Conservation (phyloP, 1,284 basidiomycete genomes). For the Ganoderma leucocontextum region DNA sequence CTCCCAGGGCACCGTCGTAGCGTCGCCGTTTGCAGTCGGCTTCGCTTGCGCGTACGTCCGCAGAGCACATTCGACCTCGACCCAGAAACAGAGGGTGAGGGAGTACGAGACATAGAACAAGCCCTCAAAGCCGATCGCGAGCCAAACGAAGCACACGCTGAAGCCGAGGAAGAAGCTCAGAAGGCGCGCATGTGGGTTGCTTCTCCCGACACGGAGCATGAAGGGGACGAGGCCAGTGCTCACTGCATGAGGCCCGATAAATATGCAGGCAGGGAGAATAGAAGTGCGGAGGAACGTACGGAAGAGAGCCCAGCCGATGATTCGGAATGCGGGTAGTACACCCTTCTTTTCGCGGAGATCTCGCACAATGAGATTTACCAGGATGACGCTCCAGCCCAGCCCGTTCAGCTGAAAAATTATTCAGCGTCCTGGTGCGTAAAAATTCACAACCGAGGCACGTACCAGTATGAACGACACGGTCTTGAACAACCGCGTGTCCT, state of each 20-base stretch:
- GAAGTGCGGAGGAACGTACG: conserved; percentile 49
- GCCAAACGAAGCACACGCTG: conserved; percentile 79
- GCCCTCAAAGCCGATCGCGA: conserved; percentile 86
- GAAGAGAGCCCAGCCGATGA: conserved; percentile 71
- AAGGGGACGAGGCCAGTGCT: conserved; percentile 61
- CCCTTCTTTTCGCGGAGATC: conserved; percentile 29
- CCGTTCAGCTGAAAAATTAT: conserved; percentile 18
- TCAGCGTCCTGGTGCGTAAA: neutral
- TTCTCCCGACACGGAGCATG: conserved; percentile 43
- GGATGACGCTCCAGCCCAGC: conserved; percentile 27
- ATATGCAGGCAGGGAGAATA: conserved; percentile 14
- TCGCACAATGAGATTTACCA: conserved; percentile 25
- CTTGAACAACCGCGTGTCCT: conserved; percentile 18
- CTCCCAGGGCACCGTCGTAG: neutral
- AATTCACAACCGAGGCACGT: neutral
- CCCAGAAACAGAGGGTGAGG: conserved; percentile 72
- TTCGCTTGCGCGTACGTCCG: conserved; percentile 32
- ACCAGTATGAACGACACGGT: conserved; percentile 16
- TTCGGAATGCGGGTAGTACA: conserved; percentile 21
- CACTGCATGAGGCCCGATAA: conserved; percentile 42
- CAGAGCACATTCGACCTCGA: conserved; percentile 66
- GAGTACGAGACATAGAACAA: conserved; percentile 82
- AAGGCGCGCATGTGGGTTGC: conserved; percentile 57
- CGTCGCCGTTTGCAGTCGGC: neutral
- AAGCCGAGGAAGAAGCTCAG: conserved; percentile 76